Evolutionary conservation across 2,329 filamentous ascomycete genomes (phyloP).

Genomic region (Penicillium sp.): DNA sequence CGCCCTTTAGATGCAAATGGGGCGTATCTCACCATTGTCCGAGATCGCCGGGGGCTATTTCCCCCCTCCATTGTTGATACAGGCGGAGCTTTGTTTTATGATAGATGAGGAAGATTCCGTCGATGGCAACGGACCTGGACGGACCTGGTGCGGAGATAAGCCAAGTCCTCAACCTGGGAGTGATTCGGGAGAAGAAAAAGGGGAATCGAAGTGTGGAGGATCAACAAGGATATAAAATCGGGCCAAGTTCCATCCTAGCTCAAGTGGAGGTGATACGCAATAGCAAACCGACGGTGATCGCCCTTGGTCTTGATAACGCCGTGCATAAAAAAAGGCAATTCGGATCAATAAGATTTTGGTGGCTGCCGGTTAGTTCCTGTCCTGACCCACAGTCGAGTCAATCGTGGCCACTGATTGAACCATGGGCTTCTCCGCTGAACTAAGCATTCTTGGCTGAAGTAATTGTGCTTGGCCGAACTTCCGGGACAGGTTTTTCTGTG

Average conservation of each 20-base stretch:
- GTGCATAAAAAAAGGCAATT: slow-evolving; percentile 7
- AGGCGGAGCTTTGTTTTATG: not conserved
- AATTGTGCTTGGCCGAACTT: slow-evolving; percentile 1
- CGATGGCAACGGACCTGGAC: too few species aligned
- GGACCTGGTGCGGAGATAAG: not conserved
- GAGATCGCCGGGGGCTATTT: slow-evolving; percentile 3
- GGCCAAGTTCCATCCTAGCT: not conserved
- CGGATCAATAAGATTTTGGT: slow-evolving; percentile 10
- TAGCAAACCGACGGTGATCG: slow-evolving; percentile 10
- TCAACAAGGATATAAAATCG: not conserved
- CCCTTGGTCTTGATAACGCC: slow-evolving; percentile 8
- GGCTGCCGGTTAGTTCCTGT: slow-evolving; percentile 11
- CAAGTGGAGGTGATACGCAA: slow-evolving; percentile 11
- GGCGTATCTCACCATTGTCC: slow-evolving; percentile 8
- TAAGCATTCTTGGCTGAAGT: too few species aligned
- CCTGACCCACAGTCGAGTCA: slow-evolving; percentile 10
- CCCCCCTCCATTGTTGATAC: slow-evolving; percentile 12
- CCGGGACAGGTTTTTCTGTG: not conserved
- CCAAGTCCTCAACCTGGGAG: not conserved
- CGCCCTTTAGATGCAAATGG: too few species aligned
- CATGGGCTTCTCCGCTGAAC: slow-evolving; percentile 2
- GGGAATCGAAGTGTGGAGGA: not conserved
- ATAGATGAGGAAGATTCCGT: too few species aligned
- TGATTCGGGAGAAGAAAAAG: not conserved
- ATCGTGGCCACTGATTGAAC: slow-evolving; percentile 10